These are phyloP conservation scores for Strobilomyces echinocephalus DNA, from an alignment of 768 basidiomycete genomes.

Conservation along the genomic window DNA sequence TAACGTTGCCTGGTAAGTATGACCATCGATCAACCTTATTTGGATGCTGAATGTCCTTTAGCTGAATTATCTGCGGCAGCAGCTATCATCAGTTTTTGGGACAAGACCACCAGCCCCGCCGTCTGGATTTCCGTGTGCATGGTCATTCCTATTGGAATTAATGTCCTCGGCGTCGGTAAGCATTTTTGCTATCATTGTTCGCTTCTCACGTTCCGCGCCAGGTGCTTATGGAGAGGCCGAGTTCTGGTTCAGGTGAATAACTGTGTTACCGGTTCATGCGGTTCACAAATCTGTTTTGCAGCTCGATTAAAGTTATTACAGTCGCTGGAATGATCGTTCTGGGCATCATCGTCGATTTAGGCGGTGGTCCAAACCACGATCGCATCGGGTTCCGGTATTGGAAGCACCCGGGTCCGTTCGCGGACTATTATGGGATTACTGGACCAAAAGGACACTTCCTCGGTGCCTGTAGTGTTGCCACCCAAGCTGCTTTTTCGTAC, in stretches of 20 bases:
- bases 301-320: constrained; percentile 1
- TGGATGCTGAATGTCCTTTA: constrained; percentile 8
- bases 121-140: constrained; percentile 40
- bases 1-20: constrained; percentile 24
- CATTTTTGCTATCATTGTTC: not conserved
- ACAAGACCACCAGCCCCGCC: constrained; percentile 16
- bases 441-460: constrained; percentile 3
- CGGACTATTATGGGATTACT: not conserved
- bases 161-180: constrained; percentile 38
- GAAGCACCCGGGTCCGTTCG: not conserved
- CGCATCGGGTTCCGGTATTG: no score
- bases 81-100: constrained; percentile 48
- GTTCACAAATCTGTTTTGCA: not conserved
- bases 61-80: constrained; percentile 50
- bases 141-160: constrained; percentile 47
- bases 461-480: not conserved
- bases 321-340: not conserved
- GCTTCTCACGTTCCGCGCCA: not conserved
- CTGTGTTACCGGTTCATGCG: no score
- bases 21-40: not conserved
- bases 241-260: constrained; percentile 6
- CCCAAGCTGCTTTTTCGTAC: constrained; percentile 2
- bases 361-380: no score
- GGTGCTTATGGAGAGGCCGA: constrained; percentile 46
- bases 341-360: no score